Base-by-base conservation (phyloP, 148 eudicot species). In the Fagopyrum tataricum region DNA sequence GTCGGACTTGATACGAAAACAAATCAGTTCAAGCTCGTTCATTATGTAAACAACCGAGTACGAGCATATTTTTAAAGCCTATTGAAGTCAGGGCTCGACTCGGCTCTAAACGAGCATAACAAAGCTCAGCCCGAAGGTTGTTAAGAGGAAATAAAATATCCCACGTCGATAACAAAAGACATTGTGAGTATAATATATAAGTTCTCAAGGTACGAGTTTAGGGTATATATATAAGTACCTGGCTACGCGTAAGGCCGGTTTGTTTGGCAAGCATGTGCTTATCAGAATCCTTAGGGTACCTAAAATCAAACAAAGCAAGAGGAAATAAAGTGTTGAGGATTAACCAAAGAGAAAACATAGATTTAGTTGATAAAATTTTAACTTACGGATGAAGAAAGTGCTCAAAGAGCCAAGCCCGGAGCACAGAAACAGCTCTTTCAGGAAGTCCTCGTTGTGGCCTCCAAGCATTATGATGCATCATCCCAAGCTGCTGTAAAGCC, bases 401-500 rank as follows among this genome's bases (percentile, higher is more conserved):
- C 62, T 89, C 93, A 8, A 89, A 89, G 59, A 89, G 91, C 93
- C 93, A 89, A 75, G 93, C 93, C 7, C 93, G 82, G 77, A 89
- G 93, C 53, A 89, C 90, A 1, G 93, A 89, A 49, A 89, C 93
- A 78, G 93, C 86, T 37, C 93, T 84, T 61, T 89, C 93, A 8
- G 93, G 93, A 62, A 89, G 81, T 2, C 93, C 94, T 71, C 94
- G 78, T 64, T 89, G 94, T n/a, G 94, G 94, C 59, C 91, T 84
- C 94, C 94, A 89, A 69, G 94, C 94, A 64, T 89, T 89, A 26
- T 89, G 87, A 31, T 89, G 94, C 83, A 89, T 84, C 94, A 89
- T 89, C 20, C 93, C 93, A 6, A 89, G 75, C 72, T 89, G 93
- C 37, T 89, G 93, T 42, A 89, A 59, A 15, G 91, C 91, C 20